A percentile compares a stretch with the other conserved stretches of the same genome.
Conservation (phyloP, 257 asterid genomes). For the Solanum paucissectum region DNA sequence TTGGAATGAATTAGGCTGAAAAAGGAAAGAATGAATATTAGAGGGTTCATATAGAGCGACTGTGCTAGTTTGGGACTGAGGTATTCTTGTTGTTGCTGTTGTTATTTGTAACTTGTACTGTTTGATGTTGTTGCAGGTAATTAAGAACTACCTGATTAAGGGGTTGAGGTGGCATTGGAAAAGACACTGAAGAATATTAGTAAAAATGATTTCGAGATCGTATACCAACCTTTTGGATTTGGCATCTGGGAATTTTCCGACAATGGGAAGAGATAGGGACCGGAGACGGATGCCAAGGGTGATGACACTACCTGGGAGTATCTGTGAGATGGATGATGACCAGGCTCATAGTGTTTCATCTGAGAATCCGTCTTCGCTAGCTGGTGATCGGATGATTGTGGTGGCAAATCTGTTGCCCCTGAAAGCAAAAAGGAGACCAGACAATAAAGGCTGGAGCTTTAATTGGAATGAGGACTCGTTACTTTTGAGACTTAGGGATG, state of each 20-base stretch:
- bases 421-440: conserved; percentile 68
- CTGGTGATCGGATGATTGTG: conserved; percentile 69
- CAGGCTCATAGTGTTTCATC: conserved; percentile 59
- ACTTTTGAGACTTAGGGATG: conserved; percentile 65
- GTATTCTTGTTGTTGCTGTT: background rate
- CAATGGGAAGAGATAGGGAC: conserved; percentile 60
- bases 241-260: conserved; percentile 77
- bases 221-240: conserved; percentile 74
- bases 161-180: background rate
- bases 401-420: conserved; percentile 76
- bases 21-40: background rate
- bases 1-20: background rate
- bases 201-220: conserved; percentile 73
- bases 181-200: conserved; percentile 10
- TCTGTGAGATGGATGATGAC: conserved; percentile 63
- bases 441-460: conserved; percentile 81
- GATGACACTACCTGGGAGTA: conserved; percentile 76
- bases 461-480: conserved; percentile 80
- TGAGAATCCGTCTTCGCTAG: conserved; percentile 66
- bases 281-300: conserved; percentile 55
- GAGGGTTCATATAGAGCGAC: background rate
- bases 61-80: background rate
- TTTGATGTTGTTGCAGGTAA: background rate
- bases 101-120: background rate
- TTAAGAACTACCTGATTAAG: background rate